Evolutionary conservation across 176 grass and related monocot species (phyloP), one percentile per base, ranked within the genome.

Genomic region (Typha latifolia): DNA sequence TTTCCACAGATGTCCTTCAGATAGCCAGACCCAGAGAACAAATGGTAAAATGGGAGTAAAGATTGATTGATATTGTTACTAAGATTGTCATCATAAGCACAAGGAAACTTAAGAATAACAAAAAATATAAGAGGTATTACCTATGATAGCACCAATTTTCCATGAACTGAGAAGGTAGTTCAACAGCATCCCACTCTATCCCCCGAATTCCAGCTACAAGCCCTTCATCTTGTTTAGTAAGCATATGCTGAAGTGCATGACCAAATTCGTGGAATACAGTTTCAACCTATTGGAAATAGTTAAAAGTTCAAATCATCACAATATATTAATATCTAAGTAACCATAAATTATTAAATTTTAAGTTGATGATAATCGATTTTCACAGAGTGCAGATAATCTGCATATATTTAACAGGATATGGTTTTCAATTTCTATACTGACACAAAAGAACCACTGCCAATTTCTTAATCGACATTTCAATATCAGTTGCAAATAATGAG

Each of bases 191-290:
- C 94, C 94, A 97, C 77, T 97, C 94, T 66, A 97, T 86, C 51
- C 94, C 89, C 47, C 89, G 84, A 67, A 97, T 97, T 67, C 94
- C 94, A 75, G 94, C 80, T 53, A 97, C 89, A 70, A 84, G 85
- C 2, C 85, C 88, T 78, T 97, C 94, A 78, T 97, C 94, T 84
- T 97, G 85, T 66, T 81, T 90, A 48, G 94, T 97, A 69, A 97
- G 89, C 94, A 97, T 97, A 51, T 97, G 94, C 72, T 97, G 94
- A 83, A 97, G 94, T 5, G 94, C 94, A 24, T 97, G 94, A 29
- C 94, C 94, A 80, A 97, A 97, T 80, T 97, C 94, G 84, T 97
- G 94, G 82, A 97, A 97, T 66, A 97, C 89, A 12, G 94, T 97
- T 74, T 97, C 94, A 79, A 97, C 94, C 94, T 97, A 81, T 50